Conservation (phyloP, 495 filamentous ascomycete species). For the Pseudomonodictys pantanalensis region DNA sequence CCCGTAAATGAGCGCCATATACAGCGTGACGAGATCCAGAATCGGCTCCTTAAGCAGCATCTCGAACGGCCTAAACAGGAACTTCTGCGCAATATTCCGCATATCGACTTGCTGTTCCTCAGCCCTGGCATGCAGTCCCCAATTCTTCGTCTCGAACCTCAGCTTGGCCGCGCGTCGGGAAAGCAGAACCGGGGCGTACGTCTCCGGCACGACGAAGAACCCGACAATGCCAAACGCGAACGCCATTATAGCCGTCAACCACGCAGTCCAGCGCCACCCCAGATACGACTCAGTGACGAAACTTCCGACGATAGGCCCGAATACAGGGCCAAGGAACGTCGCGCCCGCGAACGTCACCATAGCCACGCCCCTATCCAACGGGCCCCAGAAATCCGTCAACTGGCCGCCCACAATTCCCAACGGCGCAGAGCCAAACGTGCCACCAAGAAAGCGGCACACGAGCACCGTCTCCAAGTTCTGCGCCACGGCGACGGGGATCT, state of each 20-base stretch:
- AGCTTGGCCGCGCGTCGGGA: neutral
- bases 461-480: conserved; percentile 59
- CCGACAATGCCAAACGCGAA: conserved; percentile 46
- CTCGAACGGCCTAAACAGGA: conserved; percentile 58
- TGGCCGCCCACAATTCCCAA: conserved; percentile 60
- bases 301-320: conserved; percentile 37
- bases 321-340: conserved; percentile 35
- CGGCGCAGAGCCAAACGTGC: conserved; percentile 62
- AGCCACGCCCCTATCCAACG: conserved; percentile 59
- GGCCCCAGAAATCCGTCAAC: conserved; percentile 60
- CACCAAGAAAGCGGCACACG: conserved; percentile 59
- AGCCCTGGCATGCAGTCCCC: neutral
- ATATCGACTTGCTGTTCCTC: conserved; percentile 22
- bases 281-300: conserved; percentile 38
- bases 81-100: conserved; percentile 48
- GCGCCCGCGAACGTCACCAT: conserved; percentile 51
- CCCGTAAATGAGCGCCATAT: conserved; percentile 43
- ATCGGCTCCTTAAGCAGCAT: conserved; percentile 63
- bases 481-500: conserved; percentile 60
- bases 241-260: conserved; percentile 59
- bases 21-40: conserved; percentile 50
- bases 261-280: conserved; percentile 52
- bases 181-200: neutral
- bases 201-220: conserved; percentile 54
- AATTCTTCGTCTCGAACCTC: neutral